Conservation (phyloP, 2,329 filamentous ascomycete species). For the Trichoderma sp. region DNA sequence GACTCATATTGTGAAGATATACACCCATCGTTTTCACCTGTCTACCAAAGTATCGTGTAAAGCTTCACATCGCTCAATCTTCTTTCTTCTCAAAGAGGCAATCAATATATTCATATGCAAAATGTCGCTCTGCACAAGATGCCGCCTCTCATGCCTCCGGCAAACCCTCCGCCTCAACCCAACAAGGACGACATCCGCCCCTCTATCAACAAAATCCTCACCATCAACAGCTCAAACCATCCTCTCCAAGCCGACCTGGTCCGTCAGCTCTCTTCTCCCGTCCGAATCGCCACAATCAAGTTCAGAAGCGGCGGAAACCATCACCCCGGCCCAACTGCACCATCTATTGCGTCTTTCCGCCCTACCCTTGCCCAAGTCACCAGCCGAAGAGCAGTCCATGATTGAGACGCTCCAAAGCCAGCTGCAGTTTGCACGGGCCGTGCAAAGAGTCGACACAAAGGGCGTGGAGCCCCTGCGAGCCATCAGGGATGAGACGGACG, state of each 20-base stretch:
- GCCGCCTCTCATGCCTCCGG: constrained; percentile 35
- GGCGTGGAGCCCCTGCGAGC: constrained; percentile 73
- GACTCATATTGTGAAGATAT: not conserved
- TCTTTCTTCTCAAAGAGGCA: not conserved
- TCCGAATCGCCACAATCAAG: constrained; percentile 32
- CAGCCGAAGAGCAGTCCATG: constrained; percentile 68
- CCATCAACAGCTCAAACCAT: constrained; percentile 45
- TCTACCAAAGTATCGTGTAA: not conserved
- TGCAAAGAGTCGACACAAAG: constrained; percentile 76
- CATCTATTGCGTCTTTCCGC: constrained; percentile 90
- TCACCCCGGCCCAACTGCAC: constrained; percentile 70
- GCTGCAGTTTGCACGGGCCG: constrained; percentile 84
- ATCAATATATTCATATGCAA: not conserved
- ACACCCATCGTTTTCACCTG: too few species aligned
- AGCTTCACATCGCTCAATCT: too few species aligned
- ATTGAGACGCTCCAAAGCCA: constrained; percentile 76
- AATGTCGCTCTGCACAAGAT: constrained; percentile 41
- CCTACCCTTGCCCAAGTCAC: constrained; percentile 68
- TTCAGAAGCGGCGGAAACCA: constrained; percentile 41
- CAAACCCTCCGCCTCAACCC: constrained; percentile 30
- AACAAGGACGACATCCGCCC: constrained; percentile 29
- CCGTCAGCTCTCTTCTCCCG: constrained; percentile 70
- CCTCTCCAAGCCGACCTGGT: constrained; percentile 78
- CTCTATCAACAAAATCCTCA: constrained; percentile 30
- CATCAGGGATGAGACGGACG: constrained; percentile 77